Evolutionary conservation across 805 yeast genomes (phyloP).

Genomic region (Citeromyces matritensis): DNA sequence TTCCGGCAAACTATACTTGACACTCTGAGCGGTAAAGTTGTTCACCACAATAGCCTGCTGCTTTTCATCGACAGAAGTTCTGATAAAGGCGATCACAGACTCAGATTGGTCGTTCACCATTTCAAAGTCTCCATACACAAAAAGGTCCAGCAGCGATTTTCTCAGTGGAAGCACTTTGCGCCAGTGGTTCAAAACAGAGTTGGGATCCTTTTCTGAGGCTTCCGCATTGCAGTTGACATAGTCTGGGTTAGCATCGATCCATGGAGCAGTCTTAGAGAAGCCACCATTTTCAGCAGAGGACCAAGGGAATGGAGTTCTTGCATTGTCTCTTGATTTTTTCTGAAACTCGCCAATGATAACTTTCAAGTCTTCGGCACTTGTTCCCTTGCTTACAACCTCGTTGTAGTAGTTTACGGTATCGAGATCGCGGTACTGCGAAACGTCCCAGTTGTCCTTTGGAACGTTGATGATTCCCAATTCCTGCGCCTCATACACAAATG

Average conservation of each 20-base stretch:
- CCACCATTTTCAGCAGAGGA: slow-evolving; percentile 24
- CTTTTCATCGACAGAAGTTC: slow-evolving; percentile 15
- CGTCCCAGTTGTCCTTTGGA: slow-evolving; percentile 25
- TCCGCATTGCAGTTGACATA: slow-evolving; percentile 32
- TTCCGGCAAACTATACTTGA: too few relatives aligned
- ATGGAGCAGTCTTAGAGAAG: slow-evolving; percentile 29
- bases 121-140: slow-evolving; percentile 28
- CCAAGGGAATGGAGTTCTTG: slow-evolving; percentile 47
- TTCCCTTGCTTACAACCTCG: slow-evolving; percentile 6
- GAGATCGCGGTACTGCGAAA: slow-evolving; percentile 35
- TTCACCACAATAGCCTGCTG: slow-evolving; percentile 20
- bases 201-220: slow-evolving; percentile 25
- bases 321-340: slow-evolving; percentile 31
- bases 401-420: slow-evolving; percentile 25
- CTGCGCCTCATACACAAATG: slow-evolving; percentile 45
- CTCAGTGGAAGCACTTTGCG: slow-evolving; percentile 23
- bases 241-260: slow-evolving; percentile 37
- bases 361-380: slow-evolving; percentile 11
- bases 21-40: slow-evolving; percentile 26
- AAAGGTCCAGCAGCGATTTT: slow-evolving; percentile 25
- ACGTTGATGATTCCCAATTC: slow-evolving; percentile 41
- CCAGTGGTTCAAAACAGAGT: slow-evolving; percentile 30
- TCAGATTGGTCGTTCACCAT: slow-evolving; percentile 25
- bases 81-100: slow-evolving; percentile 23
- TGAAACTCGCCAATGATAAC: slow-evolving; percentile 12